Conservation (phyloP, 2,329 filamentous ascomycete species). For the Calonectria ilicicola region DNA sequence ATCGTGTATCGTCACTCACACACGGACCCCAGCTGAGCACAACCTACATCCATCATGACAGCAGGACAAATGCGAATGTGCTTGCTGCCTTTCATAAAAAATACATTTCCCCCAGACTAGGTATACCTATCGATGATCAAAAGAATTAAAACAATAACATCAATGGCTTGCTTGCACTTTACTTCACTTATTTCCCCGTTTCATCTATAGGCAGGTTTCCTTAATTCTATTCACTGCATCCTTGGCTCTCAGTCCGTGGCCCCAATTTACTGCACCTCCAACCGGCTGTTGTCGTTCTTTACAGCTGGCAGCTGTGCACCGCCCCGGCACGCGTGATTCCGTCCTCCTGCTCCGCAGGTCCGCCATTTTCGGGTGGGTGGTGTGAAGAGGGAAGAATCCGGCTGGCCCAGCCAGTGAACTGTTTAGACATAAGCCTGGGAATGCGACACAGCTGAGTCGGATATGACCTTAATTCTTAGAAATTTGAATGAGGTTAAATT, state of each 20-base stretch:
- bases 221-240: conserved; percentile 8
- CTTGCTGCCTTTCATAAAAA: too few relatives aligned
- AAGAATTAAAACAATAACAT: too few relatives aligned
- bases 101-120: too few relatives aligned
- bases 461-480: neutral
- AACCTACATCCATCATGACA: neutral
- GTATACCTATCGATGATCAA: too few relatives aligned
- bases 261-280: neutral
- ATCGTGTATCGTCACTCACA: neutral
- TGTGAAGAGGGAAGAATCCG: neutral
- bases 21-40: neutral
- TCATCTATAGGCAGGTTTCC: neutral
- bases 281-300: neutral
- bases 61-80: neutral
- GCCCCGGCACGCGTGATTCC: neutral
- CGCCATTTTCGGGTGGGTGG: neutral
- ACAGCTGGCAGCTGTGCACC: neutral
- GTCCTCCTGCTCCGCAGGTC: neutral
- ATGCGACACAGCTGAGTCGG: neutral
- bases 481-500: neutral
- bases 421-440: neutral
- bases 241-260: too few relatives aligned
- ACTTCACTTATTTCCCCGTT: neutral
- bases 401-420: neutral
- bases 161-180: neutral